A percentile compares a stretch with the other conserved stretches of the same genome.
Conservation (phyloP, 768 basidiomycete species). For the Mycena crocata region DNA sequence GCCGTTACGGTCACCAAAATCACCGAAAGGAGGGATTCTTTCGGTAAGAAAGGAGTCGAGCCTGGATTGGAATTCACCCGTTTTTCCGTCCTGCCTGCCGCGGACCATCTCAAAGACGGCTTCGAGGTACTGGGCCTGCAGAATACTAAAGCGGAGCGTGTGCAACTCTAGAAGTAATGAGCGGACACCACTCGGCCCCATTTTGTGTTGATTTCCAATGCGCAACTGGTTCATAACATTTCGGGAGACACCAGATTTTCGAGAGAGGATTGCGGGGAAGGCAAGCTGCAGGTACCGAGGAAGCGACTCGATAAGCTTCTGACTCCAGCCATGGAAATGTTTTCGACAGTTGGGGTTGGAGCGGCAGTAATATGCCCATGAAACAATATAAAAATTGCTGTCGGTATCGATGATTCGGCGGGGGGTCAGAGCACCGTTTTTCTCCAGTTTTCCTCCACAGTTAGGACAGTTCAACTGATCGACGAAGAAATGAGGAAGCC, state of each 20-base stretch:
- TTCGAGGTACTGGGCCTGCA: conserved; percentile 38
- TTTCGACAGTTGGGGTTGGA: conserved; percentile 28
- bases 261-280: background rate
- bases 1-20: background rate
- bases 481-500: conserved; percentile 38
- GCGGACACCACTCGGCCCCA: conserved; percentile 35
- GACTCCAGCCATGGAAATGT: conserved; percentile 33
- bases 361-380: conserved; percentile 41
- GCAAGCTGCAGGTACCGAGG: background rate
- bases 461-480: conserved; percentile 27
- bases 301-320: background rate
- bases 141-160: conserved; percentile 32
- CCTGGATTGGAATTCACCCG: background rate
- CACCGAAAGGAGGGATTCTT: background rate
- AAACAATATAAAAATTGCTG: conserved; percentile 37
- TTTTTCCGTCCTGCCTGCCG: background rate
- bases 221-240: conserved; percentile 29
- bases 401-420: conserved; percentile 34
- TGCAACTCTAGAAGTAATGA: conserved; percentile 36
- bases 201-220: conserved; percentile 40
- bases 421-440: conserved; percentile 35
- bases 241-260: conserved; percentile 11
- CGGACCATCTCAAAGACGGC: conserved; percentile 30
- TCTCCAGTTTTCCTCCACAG: conserved; percentile 22
- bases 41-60: background rate